phyloP scores from a whole-genome alignment of 2,329 filamentous ascomycete species.

The Xylaria sp. region DNA sequence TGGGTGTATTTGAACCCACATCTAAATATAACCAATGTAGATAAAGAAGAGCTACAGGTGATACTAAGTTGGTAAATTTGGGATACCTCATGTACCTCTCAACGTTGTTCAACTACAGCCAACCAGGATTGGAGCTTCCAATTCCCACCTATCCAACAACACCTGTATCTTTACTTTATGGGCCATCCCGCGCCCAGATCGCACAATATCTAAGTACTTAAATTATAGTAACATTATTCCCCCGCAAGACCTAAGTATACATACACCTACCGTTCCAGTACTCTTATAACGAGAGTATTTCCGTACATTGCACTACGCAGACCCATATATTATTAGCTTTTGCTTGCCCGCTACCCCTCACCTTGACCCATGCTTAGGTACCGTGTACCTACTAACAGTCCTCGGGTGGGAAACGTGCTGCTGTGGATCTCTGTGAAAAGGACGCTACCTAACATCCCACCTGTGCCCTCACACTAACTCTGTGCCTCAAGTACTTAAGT shows the following conservation, averaged over 20 bases:
- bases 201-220: background rate
- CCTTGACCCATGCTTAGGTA: constrained; percentile 7
- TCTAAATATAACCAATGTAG: no score
- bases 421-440: constrained; percentile 28
- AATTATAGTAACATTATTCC: background rate
- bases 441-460: constrained; percentile 48
- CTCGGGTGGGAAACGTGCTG: constrained; percentile 8
- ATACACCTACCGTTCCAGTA: background rate
- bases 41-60: no score
- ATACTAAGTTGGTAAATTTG: no score
- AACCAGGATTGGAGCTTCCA: background rate
- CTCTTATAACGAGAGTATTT: constrained; percentile 1
- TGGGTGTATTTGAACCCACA: no score
- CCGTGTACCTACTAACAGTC: background rate
- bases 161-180: constrained; percentile 4
- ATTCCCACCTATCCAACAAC: background rate
- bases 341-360: constrained; percentile 24
- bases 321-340: constrained; percentile 11
- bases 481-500: constrained; percentile 11
- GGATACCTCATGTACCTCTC: no score
- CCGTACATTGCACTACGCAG: no score
- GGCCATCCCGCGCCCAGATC: constrained; percentile 15
- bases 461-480: background rate
- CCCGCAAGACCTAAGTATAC: background rate
- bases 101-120: background rate